Base-by-base conservation (phyloP, 306 rosid genomes). In the Castanea sativa region DNA sequence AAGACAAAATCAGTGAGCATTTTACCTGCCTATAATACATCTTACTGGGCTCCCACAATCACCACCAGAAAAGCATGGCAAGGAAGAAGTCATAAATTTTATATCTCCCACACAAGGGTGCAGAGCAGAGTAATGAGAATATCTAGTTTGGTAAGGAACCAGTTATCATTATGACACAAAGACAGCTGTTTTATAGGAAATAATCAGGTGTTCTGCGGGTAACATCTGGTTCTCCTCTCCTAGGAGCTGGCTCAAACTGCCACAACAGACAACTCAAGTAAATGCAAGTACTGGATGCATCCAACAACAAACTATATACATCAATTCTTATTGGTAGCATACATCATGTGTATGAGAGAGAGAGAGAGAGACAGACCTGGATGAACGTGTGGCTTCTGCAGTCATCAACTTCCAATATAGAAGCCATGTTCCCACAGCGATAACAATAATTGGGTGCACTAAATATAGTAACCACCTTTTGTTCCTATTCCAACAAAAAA, bases 341-440 rank as follows among this genome's bases (percentile, higher is more conserved):
- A 69, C 32, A 60, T 45, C 29, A 27, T 53, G 60, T 11, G 53
- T 16, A 49, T 45, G 52, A 45, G 51, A 19, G 10, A 20, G 30
- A 3, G 78, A 32, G 76, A 51, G 23, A 58, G 73, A 79, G 33
- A 55, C 82, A 82, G 76, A 95, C 99, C 99, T 96, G 99, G 79
- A 96, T 93, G 86, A 96, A 96, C 69, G 97, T 93, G 87, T 96
- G 99, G 79, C 87, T 87, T 85, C 82, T 86, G 96, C 96, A 89
- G 91, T 96, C 99, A 74, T 96, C 99, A 20, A 96, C 99, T 86
- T 96, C 99, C 85, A 96, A 88, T 79, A 96, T 94, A 65, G 99
- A 96, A 76, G 99, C 99, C 98, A 96, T 96, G 92, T 96, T 96
- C 77, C 99, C 99, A 78, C 99, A 96, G 71, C 99, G 96, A 80